Percentiles rank a stretch among this genome's conserved stretches.
phyloP scores from a whole-genome alignment of 352 stramenopile genomes.

The Saprolegnia parasitica region DNA sequence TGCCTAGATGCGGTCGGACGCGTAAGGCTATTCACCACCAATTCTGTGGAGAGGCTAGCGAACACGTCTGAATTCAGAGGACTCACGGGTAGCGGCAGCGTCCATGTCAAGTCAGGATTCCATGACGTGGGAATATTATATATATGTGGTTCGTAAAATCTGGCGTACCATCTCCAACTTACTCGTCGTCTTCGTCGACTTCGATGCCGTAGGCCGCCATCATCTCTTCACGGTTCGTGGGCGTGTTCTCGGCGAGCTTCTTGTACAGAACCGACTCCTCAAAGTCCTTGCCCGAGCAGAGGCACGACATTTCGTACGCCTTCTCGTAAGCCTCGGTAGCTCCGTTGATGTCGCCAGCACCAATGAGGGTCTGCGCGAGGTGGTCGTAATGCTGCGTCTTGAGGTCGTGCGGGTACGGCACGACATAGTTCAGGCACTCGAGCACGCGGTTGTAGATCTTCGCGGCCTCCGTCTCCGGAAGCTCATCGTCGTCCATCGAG shows the following conservation, averaged over 20 bases:
- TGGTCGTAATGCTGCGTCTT: conserved; percentile 86
- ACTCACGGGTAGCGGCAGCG: no score
- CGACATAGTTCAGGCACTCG: conserved; percentile 58
- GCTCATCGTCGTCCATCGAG: conserved; percentile 17
- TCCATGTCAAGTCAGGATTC: no score
- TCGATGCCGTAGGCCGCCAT: conserved; percentile 46
- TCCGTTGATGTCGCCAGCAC: conserved; percentile 48
- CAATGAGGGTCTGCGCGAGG: conserved; percentile 63
- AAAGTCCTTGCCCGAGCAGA: conserved; percentile 57
- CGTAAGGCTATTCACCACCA: no score
- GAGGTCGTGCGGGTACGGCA: conserved; percentile 62
- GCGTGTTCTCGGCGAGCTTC: conserved; percentile 57
- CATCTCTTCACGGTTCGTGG: conserved; percentile 52
- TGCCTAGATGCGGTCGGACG: no score
- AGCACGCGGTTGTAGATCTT: conserved; percentile 65
- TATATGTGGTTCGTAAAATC: not conserved
- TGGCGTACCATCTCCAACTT: not conserved
- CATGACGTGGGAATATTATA: not conserved
- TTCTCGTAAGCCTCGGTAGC: conserved; percentile 49
- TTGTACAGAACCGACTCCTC: conserved; percentile 57
- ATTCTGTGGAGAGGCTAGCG: no score
- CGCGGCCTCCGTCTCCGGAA: conserved; percentile 37
- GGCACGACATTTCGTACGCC: conserved; percentile 53
- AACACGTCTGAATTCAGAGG: no score
- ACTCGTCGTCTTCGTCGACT: not conserved